Evolutionary conservation across 352 stramenopile genomes (phyloP).

Genomic region (Phytophthora chlamydospora): DNA sequence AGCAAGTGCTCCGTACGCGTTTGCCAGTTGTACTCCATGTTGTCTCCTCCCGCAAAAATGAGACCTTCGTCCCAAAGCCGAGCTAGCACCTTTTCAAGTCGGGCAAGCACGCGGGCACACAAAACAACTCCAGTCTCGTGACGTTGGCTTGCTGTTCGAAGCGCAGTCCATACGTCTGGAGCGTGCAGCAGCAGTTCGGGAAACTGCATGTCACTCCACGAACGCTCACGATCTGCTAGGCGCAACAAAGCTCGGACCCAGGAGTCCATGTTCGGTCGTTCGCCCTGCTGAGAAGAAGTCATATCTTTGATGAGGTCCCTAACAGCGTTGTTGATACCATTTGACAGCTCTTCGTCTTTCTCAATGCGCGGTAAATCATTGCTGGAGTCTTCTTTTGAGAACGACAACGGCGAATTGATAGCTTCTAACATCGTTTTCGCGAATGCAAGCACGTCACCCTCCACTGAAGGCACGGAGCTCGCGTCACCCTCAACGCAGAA

Average conservation of each 20-base stretch:
- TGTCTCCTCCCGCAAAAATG: conserved; percentile 22
- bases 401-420: not conserved
- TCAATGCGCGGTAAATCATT: conserved; percentile 10
- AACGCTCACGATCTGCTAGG: conserved; percentile 24
- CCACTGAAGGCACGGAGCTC: not conserved
- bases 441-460: conserved; percentile 31
- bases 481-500: not conserved
- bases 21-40: conserved; percentile 35
- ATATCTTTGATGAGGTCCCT: conserved; percentile 20
- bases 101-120: conserved; percentile 31
- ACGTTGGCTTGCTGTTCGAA: conserved; percentile 29
- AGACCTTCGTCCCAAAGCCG: conserved; percentile 36
- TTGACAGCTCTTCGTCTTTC: conserved; percentile 8
- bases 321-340: not conserved
- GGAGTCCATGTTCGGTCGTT: conserved; percentile 26
- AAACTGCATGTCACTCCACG: conserved; percentile 40
- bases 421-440: conserved; percentile 14
- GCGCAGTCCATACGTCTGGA: conserved; percentile 37
- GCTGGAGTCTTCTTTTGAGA: not conserved
- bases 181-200: conserved; percentile 36
- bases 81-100: conserved; percentile 33
- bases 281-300: conserved; percentile 7
- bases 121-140: conserved; percentile 28
- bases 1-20: conserved; percentile 39
- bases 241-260: conserved; percentile 26